These are phyloP conservation scores for Aethionema arabicum DNA, from an alignment of 345 rosid genomes.

Conservation along the genomic window DNA sequence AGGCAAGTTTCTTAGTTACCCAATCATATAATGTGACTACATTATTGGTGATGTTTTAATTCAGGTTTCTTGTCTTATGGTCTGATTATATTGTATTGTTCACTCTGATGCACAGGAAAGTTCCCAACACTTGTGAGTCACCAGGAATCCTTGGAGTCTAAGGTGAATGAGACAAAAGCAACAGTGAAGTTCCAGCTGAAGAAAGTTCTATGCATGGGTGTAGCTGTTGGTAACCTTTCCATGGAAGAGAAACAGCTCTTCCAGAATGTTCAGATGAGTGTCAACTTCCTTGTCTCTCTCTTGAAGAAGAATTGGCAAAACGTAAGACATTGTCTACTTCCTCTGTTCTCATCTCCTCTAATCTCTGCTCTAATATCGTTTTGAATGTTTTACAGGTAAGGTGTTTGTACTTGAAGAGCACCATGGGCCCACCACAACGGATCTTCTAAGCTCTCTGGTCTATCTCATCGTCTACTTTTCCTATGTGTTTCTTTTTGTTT, in stretches of 20 bases:
- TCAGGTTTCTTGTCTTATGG: too few species aligned
- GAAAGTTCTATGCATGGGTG: slow-evolving; percentile 75
- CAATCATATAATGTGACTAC: neutral
- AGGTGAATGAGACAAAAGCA: slow-evolving; percentile 65
- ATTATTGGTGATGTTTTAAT: neutral
- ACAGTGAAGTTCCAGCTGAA: slow-evolving; percentile 68
- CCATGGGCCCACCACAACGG: slow-evolving; percentile 65
- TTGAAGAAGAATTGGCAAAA: slow-evolving; percentile 76
- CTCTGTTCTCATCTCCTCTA: neutral
- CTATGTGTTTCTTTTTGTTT: slow-evolving; percentile 21
- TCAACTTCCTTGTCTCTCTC: slow-evolving; percentile 67
- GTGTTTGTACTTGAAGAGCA: slow-evolving; percentile 63
- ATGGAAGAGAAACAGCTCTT: slow-evolving; percentile 79
- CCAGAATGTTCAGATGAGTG: slow-evolving; percentile 68
- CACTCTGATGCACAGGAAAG: slow-evolving; percentile 55
- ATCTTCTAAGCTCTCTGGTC: slow-evolving; percentile 32
- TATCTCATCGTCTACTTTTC: neutral
- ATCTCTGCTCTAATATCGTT: neutral
- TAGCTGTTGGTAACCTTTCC: slow-evolving; percentile 57
- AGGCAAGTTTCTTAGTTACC: slow-evolving; percentile 31
- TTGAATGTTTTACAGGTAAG: slow-evolving; percentile 42
- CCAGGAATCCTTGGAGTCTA: slow-evolving; percentile 59
- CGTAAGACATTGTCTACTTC: slow-evolving; percentile 28
- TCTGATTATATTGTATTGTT: too few species aligned
- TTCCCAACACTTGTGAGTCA: slow-evolving; percentile 63